Base-by-base conservation (phyloP, 805 yeast genomes). In the Candida tibetensis region DNA sequence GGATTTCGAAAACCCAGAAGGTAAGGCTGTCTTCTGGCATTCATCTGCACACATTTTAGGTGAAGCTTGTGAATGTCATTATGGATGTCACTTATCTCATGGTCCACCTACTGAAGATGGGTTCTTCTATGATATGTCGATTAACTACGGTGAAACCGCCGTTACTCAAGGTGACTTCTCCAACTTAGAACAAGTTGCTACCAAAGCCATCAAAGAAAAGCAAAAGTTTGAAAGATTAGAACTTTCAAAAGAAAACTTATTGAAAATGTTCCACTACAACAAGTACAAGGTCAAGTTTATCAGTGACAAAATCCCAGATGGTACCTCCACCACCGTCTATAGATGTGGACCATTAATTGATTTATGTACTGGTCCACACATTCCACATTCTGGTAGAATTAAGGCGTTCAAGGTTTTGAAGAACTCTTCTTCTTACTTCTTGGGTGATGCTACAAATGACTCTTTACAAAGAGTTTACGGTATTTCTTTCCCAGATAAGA, bases 21-120 rank as follows among this genome's bases (percentile, higher is more conserved):
- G 98, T 65, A 87, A 83, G 62, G 80, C 81, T 48, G 98, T 91
- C 25, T 93, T 93, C 70, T 93, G 99, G 99, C 99, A 93, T 65
- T 93, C 99, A 2, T 85, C 96, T 49, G 99, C 99, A 37, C 99
- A 93, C 68, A 91, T 93, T 39, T 72, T 93, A 53, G 99, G 99
- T 68, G 99, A 93, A 72, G 91, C 97, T 34, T 85, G 96, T 72
- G 99, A 93, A 71, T 84, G 96, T 64, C 93, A 88, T 64, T 73
- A 83, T 62, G 98, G 97, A 51, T 95, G 95, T 48, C 96, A 91
- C 62, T 79, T 93, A 49, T 68, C 73, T 21, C 62, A 66, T 45
- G 99, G 99, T 50, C 99, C 99, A 22, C 99, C 99, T 62, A 91
- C 96, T 44, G 88, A 83, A 39, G 98, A 91, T 48, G 99, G 99